Evolutionary conservation across 768 basidiomycete species (phyloP).

Genomic region (Suillus subaureus): DNA sequence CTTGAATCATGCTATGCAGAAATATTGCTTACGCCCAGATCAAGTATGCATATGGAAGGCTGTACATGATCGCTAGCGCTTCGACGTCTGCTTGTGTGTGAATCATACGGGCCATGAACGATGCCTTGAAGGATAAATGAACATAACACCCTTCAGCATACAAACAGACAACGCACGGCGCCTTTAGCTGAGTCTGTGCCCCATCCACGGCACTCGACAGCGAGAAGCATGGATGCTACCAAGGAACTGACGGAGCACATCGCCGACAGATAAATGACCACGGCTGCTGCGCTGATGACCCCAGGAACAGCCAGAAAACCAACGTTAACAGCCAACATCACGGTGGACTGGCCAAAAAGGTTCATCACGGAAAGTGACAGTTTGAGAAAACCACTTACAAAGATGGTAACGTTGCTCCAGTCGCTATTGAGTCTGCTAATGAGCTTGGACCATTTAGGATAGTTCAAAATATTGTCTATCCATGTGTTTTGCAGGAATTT

Average conservation of each 20-base stretch:
- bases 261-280: slow-evolving; percentile 40
- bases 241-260: slow-evolving; percentile 37
- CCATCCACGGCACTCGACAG: slow-evolving; percentile 37
- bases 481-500: slow-evolving; percentile 1
- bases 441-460: slow-evolving; percentile 9
- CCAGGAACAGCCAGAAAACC: slow-evolving; percentile 53
- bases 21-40: slow-evolving; percentile 28
- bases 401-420: slow-evolving; percentile 11
- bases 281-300: slow-evolving; percentile 27
- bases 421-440: slow-evolving; percentile 9
- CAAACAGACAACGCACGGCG: slow-evolving; percentile 27
- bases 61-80: slow-evolving; percentile 33
- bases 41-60: slow-evolving; percentile 33
- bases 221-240: slow-evolving; percentile 37
- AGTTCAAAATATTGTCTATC: slow-evolving; percentile 5
- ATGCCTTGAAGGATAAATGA: neutral
- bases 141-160: neutral
- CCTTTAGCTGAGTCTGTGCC: slow-evolving; percentile 23
- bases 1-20: neutral
- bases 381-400: neutral
- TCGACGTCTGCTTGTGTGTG: slow-evolving; percentile 24
- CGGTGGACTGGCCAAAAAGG: slow-evolving; percentile 39
- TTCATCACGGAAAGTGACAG: neutral
- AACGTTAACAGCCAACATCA: slow-evolving; percentile 53
- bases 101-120: slow-evolving; percentile 24